A percentile compares a stretch with the other conserved stretches of the same genome.
Evolutionary conservation across 2,329 filamentous ascomycete species (phyloP).

Genomic region (Aspergillus viridinutans): DNA sequence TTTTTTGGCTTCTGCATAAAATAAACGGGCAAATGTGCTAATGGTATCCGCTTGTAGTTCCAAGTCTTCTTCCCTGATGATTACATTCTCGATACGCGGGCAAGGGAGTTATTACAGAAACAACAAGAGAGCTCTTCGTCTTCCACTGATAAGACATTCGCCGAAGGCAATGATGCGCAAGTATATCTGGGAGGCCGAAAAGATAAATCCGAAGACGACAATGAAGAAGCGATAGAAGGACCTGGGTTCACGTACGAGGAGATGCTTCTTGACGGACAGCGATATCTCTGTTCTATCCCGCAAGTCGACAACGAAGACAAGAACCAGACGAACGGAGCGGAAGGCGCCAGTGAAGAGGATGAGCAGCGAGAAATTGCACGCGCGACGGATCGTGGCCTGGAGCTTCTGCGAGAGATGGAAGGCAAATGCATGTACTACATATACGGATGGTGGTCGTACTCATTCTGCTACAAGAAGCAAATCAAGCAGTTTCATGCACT

Average conservation of each 20-base stretch:
- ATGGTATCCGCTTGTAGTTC: constrained; percentile 55
- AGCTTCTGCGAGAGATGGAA: constrained; percentile 72
- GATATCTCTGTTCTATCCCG: constrained; percentile 83
- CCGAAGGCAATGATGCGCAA: constrained; percentile 22
- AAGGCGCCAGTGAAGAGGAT: constrained; percentile 56
- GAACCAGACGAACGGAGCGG: constrained; percentile 62
- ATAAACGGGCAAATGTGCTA: background rate
- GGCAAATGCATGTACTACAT: constrained; percentile 78
- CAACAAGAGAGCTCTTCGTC: constrained; percentile 17
- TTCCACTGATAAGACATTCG: constrained; percentile 5
- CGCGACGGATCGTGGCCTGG: constrained; percentile 73
- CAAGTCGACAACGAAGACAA: constrained; percentile 60
- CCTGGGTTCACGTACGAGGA: constrained; percentile 58
- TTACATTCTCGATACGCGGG: constrained; percentile 68
- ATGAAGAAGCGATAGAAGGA: constrained; percentile 46
- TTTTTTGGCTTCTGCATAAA: background rate
- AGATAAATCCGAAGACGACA: constrained; percentile 45
- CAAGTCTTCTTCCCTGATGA: constrained; percentile 71
- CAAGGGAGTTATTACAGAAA: constrained; percentile 51
- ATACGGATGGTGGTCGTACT: constrained; percentile 93
- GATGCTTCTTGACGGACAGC: constrained; percentile 64
- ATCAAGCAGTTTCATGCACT: constrained; percentile 89
- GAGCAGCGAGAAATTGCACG: constrained; percentile 75
- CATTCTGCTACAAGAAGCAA: constrained; percentile 84
- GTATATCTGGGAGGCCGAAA: constrained; percentile 17